Base-by-base conservation (phyloP, 1,284 basidiomycete genomes). In the Tilletia caries region DNA sequence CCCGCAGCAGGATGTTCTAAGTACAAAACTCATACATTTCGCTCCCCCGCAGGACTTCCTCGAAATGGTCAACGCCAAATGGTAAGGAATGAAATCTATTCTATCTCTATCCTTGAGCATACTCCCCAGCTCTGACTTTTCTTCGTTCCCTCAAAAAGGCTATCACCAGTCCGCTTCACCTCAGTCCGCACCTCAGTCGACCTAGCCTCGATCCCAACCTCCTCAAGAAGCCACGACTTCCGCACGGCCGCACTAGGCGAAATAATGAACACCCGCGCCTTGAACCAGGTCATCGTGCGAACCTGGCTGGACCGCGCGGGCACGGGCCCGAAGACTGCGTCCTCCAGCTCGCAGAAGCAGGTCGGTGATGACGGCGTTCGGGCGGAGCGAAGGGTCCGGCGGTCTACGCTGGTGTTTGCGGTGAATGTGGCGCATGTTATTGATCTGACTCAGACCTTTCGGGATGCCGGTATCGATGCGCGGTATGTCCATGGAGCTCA, bases 321-420 rank as follows among this genome's bases (percentile, higher is more conserved):
- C 8, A 41, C 37, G 15, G 37, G 37, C 8, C 37, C 37, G 15
- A 41, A 2, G 37, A 15, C 37, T 68, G 32, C n/a, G n/a, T n/a
- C 62, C 27, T 62, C 58, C 29, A 62, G 27, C 27, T 62, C 58
- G 6, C 48, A 25, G 6, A 65, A 46, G 2, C 33, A 18, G 12
- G 29, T 29, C 23, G 23, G 15, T 29, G 52, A 54, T 29, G 5
- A 50, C 20, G n/a, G n/a, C n/a, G n/a, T 41, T 15, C 37, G 10
- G 37, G 15, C 37, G 8, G 50, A 23, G 23, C 64, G 41, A 37
- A n/a, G 20, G 23, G n/a, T 20, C 32, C 88, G 95, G 43, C 89
- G 89, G 76, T 95, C 93, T 1, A 97, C 93, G 0, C 86, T 98
- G 1, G 88, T 96, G 15, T 98, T 98, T 79, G 94, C 92, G 70